Base-by-base conservation (phyloP, 2,329 filamentous ascomycete species). In the Neonectria coccinea region DNA sequence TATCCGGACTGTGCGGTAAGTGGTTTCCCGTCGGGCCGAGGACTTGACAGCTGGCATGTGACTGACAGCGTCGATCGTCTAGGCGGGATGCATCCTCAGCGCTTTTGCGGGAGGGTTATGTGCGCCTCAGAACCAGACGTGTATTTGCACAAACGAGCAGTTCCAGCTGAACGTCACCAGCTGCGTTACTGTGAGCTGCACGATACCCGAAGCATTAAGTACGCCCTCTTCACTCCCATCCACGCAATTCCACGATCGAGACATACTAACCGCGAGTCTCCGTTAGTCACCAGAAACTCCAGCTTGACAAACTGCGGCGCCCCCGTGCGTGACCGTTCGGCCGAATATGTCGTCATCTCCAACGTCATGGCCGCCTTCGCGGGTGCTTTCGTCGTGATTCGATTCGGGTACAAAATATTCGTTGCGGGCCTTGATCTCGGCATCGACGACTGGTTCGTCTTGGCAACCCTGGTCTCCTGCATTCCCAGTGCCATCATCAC, bases 381-480 rank as follows among this genome's bases (percentile, higher is more conserved):
- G 1, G 77, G 70, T 54, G 62, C 79, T 27, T 83, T 84, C 59
- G 74, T 84, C 25, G 59, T 80, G 1, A 74, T 83, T n/a, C 81
- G 84, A 22, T 77, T 85, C 5, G 72, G 64, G 1, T 78, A 73
- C 53, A 79, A 78, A 58, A 63, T 81, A 14, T 78, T 42, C 39
- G 39, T 42, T 10, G 39, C 39, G n/a, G 39, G 39, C n/a, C 47
- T 50, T 31, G 27, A 31, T 8, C 25, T 50, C 8, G 16, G 47
- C 27, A n/a, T n/a, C 14, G 47, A 50, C 47, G 53, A 44, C 20
- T 56, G 33, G 36, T 20, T 56, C 39, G 14, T 20, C 10, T 20
- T 50, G 18, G 6, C 16, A 33, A 12, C 47, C 5, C 2, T 25
- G 16, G n/a, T 50, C 1, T 11, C 27, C 9, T 31, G 27, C 5